Percentiles rank a stretch among this genome's conserved stretches.
Conservation (phyloP, 225 moss, liverwort and hornwort species). For the Marchantia paleacea region DNA sequence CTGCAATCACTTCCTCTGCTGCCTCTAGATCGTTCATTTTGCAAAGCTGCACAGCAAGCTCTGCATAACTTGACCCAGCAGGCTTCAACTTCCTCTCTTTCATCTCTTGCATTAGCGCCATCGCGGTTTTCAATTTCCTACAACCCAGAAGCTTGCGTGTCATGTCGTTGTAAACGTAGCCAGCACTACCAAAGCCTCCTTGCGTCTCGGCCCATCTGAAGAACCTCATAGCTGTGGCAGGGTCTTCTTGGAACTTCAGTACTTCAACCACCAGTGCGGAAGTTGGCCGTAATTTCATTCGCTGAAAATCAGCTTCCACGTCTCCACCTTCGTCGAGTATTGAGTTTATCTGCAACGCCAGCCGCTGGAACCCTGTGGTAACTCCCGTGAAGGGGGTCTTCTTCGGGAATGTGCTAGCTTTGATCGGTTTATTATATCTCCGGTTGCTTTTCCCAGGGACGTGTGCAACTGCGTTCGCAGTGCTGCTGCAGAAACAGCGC, state of each 20-base stretch:
- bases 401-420: constrained; percentile 3
- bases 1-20: constrained; percentile 45
- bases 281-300: constrained; percentile 39
- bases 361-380: constrained; percentile 22
- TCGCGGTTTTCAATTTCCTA: constrained; percentile 41
- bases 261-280: constrained; percentile 51
- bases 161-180: constrained; percentile 40
- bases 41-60: constrained; percentile 56
- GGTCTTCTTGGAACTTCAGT: constrained; percentile 46
- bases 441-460: constrained; percentile 8
- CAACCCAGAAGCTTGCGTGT: constrained; percentile 37
- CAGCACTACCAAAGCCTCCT: constrained; percentile 42
- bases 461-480: not conserved
- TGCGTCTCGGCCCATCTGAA: constrained; percentile 59
- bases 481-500: constrained; percentile 17
- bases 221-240: constrained; percentile 36
- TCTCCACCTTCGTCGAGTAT: constrained; percentile 15
- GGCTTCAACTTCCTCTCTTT: constrained; percentile 44
- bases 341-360: constrained; percentile 16
- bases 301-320: constrained; percentile 9
- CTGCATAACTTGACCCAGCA: constrained; percentile 48
- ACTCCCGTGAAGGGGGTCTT: constrained; percentile 13
- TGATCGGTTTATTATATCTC: not conserved
- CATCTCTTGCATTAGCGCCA: constrained; percentile 57
- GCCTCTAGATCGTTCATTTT: constrained; percentile 47